phyloP scores from a whole-genome alignment of 2,329 filamentous ascomycete genomes.

The Coniella lustricola region DNA sequence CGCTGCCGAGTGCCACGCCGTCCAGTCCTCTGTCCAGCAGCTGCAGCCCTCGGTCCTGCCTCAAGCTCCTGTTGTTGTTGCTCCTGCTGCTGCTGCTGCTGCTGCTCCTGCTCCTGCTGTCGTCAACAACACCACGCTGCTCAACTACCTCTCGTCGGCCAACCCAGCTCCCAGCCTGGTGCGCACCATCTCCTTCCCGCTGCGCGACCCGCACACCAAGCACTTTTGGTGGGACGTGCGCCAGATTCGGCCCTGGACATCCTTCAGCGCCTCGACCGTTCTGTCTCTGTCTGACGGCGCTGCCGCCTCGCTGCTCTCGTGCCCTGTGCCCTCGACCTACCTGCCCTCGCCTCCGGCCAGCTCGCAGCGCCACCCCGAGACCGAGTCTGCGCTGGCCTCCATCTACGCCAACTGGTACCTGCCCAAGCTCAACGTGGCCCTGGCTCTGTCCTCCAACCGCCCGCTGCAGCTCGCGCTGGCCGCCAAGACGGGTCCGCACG shows the following conservation, averaged over 20 bases:
- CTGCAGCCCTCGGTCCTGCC: slow-evolving; percentile 30
- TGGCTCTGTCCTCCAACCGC: slow-evolving; percentile 65
- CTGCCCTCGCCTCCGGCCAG: slow-evolving; percentile 52
- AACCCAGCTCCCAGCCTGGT: slow-evolving; percentile 82
- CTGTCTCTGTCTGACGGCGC: slow-evolving; percentile 65
- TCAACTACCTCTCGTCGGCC: slow-evolving; percentile 68
- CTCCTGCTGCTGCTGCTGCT: slow-evolving; percentile 21
- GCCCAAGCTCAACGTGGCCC: slow-evolving; percentile 78
- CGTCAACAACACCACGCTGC: slow-evolving; percentile 58
- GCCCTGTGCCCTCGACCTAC: slow-evolving; percentile 54
- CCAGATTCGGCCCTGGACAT: slow-evolving; percentile 75
- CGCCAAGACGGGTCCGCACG: slow-evolving; percentile 25
- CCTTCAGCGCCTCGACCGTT: slow-evolving; percentile 69
- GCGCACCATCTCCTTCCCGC: slow-evolving; percentile 65
- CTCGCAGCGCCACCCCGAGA: slow-evolving; percentile 65
- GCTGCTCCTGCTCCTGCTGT: too few species aligned
- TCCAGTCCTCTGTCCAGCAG: slow-evolving; percentile 26
- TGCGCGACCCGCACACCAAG: slow-evolving; percentile 60
- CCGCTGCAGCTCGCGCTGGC: slow-evolving; percentile 49
- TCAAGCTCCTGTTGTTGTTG: slow-evolving; percentile 25
- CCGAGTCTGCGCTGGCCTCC: slow-evolving; percentile 65
- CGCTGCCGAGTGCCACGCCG: slow-evolving; percentile 15
- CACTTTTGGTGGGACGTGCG: slow-evolving; percentile 97
- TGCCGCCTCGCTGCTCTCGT: slow-evolving; percentile 55
- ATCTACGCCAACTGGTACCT: slow-evolving; percentile 75